A percentile compares a stretch with the other conserved stretches of the same genome.
These are phyloP conservation scores for Coniochaeta sp. DNA, from an alignment of 2,329 filamentous ascomycete genomes.

Conservation along the genomic window DNA sequence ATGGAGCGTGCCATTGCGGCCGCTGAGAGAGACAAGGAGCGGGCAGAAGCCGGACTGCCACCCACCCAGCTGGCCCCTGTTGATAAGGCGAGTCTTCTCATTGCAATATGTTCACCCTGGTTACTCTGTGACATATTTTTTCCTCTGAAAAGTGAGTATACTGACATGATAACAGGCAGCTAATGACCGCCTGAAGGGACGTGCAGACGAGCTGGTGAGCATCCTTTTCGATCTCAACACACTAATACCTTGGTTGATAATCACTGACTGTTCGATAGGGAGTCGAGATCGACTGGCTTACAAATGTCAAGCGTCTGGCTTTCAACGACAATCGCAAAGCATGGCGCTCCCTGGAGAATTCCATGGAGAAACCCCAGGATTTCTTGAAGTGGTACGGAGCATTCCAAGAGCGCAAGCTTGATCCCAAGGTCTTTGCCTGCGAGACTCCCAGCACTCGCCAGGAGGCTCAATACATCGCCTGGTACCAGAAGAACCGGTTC, in stretches of 20 bases:
- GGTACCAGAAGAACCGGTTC: background rate
- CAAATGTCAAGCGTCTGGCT: background rate
- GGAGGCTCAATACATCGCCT: background rate
- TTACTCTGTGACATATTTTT: background rate
- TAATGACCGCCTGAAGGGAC: background rate
- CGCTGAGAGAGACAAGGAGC: background rate
- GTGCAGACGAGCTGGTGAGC: background rate
- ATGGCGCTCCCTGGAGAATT: background rate
- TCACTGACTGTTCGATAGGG: background rate
- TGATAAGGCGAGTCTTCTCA: background rate
- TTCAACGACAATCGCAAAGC: background rate
- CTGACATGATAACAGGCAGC: background rate
- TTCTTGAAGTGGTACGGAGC: background rate
- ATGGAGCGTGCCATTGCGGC: background rate
- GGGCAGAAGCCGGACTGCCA: background rate
- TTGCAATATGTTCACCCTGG: background rate
- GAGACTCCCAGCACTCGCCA: background rate
- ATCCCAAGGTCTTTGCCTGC: background rate
- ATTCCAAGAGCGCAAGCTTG: background rate
- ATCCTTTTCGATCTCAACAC: background rate
- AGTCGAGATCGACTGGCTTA: background rate
- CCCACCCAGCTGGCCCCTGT: background rate
- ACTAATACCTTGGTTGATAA: background rate
- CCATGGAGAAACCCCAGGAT: background rate
- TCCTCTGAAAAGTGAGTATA: background rate